A percentile compares a stretch with the other conserved stretches of the same genome.
phyloP scores from a whole-genome alignment of 2,329 filamentous ascomycete genomes.

The Aspergillus persii region DNA sequence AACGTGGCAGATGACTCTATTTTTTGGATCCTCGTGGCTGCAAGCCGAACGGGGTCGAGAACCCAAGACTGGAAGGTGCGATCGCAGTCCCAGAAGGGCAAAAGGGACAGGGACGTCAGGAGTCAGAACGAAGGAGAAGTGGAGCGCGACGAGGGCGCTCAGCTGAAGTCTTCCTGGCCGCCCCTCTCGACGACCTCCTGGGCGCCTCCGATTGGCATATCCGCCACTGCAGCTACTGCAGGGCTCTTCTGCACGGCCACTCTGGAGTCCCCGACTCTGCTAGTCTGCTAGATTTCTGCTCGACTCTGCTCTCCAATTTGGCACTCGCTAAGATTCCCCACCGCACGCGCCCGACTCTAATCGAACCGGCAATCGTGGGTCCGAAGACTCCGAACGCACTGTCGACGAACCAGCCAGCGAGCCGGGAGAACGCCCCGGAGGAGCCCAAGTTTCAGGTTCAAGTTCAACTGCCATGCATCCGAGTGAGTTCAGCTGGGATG shows the following conservation, averaged over 20 bases:
- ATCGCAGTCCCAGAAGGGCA: background rate
- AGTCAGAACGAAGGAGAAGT: too few species aligned
- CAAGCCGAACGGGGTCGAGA: background rate
- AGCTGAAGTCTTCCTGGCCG: constrained; percentile 10
- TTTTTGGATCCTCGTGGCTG: background rate
- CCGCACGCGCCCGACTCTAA: background rate
- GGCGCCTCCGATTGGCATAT: constrained; percentile 6
- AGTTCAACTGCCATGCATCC: constrained; percentile 11
- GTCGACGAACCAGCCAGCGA: background rate
- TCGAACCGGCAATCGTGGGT: background rate
- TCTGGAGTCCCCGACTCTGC: too few species aligned
- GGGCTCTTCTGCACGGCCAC: constrained; percentile 13
- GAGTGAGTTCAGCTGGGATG: constrained; percentile 17
- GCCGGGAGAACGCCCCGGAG: background rate
- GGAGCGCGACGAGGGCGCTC: background rate
- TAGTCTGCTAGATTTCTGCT: too few species aligned
- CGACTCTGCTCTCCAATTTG: too few species aligned
- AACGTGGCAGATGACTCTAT: constrained; percentile 4
- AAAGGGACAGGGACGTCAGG: background rate
- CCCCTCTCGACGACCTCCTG: background rate
- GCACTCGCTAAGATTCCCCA: constrained; percentile 1
- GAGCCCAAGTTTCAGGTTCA: background rate
- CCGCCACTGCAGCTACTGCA: constrained; percentile 12
- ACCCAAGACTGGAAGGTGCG: background rate
- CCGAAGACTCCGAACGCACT: background rate